Evolutionary conservation across 2,329 filamentous ascomycete genomes (phyloP).

Genomic region (Fusarium nematophilum): DNA sequence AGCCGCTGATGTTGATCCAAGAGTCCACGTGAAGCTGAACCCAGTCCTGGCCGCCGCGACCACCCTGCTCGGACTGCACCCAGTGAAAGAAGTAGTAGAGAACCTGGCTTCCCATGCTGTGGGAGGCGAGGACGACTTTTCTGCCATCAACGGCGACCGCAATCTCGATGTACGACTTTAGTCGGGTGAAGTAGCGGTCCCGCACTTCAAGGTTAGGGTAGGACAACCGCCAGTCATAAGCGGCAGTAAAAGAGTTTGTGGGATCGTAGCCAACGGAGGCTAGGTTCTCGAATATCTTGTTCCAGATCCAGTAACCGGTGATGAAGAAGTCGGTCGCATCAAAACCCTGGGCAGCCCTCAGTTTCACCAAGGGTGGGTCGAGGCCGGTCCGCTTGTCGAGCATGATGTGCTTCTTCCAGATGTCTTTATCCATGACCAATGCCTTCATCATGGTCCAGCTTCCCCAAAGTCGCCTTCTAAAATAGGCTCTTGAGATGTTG

Average conservation of each 20-base stretch:
- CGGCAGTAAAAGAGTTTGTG: slow-evolving; percentile 75
- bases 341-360: slow-evolving; percentile 94
- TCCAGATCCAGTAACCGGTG: slow-evolving; percentile 97
- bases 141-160: slow-evolving; percentile 77
- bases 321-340: slow-evolving; percentile 97
- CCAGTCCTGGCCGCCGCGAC: slow-evolving; percentile 86
- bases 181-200: slow-evolving; percentile 91
- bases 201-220: slow-evolving; percentile 90
- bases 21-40: slow-evolving; percentile 90
- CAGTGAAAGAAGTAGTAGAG: slow-evolving; percentile 84
- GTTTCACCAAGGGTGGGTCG: slow-evolving; percentile 89
- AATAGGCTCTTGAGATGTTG: slow-evolving; percentile 87
- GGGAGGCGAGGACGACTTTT: slow-evolving; percentile 88
- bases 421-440: slow-evolving; percentile 89
- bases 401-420: slow-evolving; percentile 98
- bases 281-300: slow-evolving; percentile 96
- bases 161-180: slow-evolving; percentile 92
- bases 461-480: slow-evolving; percentile 94
- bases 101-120: slow-evolving; percentile 98
- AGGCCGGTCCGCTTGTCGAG: slow-evolving; percentile 91
- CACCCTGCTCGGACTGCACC: slow-evolving; percentile 83
- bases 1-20: slow-evolving; percentile 98
- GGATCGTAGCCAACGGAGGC: slow-evolving; percentile 97
- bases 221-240: slow-evolving; percentile 92
- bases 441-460: slow-evolving; percentile 99